Conservation (phyloP, 345 rosid genomes). For the Ricinus communis region DNA sequence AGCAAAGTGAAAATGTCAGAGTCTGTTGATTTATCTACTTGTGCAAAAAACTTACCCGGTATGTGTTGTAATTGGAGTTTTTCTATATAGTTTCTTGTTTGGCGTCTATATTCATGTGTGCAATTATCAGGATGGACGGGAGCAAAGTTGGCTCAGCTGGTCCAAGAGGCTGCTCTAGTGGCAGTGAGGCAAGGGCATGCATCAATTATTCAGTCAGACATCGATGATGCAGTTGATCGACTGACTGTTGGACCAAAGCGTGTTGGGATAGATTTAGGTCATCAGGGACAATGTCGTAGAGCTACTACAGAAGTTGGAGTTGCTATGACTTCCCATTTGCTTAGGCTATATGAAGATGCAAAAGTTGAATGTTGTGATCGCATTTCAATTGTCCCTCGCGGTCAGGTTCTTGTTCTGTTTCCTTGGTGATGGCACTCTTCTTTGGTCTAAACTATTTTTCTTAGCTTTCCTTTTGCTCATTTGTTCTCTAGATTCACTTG, state of each 20-base stretch:
- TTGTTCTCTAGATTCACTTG: neutral
- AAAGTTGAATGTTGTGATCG: slow-evolving; percentile 81
- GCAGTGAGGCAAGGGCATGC: slow-evolving; percentile 82
- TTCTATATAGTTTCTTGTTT: slow-evolving; percentile 12
- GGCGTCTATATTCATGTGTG: slow-evolving; percentile 21
- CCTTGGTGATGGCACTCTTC: neutral
- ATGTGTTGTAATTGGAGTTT: slow-evolving; percentile 21
- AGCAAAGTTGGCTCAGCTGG: slow-evolving; percentile 83
- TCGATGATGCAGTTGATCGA: slow-evolving; percentile 91
- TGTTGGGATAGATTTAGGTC: slow-evolving; percentile 70
- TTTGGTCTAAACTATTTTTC: neutral
- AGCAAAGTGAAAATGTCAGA: slow-evolving; percentile 94
- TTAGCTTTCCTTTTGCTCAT: neutral
- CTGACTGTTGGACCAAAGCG: slow-evolving; percentile 95
- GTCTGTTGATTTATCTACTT: slow-evolving; percentile 75
- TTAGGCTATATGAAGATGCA: slow-evolving; percentile 71
- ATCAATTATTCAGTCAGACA: slow-evolving; percentile 71
- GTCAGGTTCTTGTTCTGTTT: slow-evolving; percentile 58
- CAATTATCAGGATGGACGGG: slow-evolving; percentile 80
- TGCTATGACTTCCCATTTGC: slow-evolving; percentile 81
- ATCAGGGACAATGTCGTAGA: slow-evolving; percentile 87
- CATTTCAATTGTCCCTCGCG: slow-evolving; percentile 85
- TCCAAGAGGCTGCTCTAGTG: slow-evolving; percentile 94
- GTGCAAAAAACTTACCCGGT: slow-evolving; percentile 90
- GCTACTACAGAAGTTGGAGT: slow-evolving; percentile 94